phyloP scores from a whole-genome alignment of 176 grass and related monocot genomes.

The Microstegium vimineum region DNA sequence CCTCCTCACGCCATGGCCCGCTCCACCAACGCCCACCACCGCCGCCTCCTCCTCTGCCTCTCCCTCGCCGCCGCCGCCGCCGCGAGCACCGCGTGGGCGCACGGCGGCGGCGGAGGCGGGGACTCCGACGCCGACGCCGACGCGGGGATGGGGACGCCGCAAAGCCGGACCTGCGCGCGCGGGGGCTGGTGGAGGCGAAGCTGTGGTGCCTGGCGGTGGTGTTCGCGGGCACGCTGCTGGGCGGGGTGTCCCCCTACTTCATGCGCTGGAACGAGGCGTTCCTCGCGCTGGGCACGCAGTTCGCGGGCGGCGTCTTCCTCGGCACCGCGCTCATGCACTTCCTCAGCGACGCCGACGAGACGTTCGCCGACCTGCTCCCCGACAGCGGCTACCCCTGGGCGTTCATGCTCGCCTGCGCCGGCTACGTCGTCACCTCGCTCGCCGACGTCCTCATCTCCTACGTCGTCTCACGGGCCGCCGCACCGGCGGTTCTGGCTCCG shows the following conservation, averaged over 20 bases:
- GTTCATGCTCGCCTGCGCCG: conserved; percentile 76
- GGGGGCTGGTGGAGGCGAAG: conserved; percentile 62
- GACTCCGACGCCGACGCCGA: conserved; percentile 15
- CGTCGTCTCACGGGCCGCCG: conserved; percentile 38
- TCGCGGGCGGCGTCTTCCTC: conserved; percentile 85
- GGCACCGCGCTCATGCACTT: conserved; percentile 94
- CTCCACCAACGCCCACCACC: not conserved
- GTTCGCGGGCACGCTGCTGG: conserved; percentile 65
- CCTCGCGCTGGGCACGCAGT: conserved; percentile 80
- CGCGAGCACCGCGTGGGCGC: conserved; percentile 24
- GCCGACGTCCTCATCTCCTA: conserved; percentile 61
- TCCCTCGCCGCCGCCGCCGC: conserved; percentile 1
- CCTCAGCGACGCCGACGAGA: conserved; percentile 80
- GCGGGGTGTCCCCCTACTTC: conserved; percentile 86
- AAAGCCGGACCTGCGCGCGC: conserved; percentile 56
- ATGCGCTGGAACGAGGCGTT: conserved; percentile 89
- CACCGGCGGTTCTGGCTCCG: not conserved
- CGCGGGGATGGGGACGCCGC: not conserved
- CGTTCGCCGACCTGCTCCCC: conserved; percentile 60
- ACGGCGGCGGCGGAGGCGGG: conserved; percentile 10
- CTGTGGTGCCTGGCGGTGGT: conserved; percentile 69
- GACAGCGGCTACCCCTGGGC: conserved; percentile 63
- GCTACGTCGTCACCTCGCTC: conserved; percentile 63
- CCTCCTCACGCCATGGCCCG: not conserved
- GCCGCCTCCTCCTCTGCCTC: not conserved